These are phyloP conservation scores for Podospora australis DNA, from an alignment of 495 filamentous ascomycete species.

Conservation along the genomic window DNA sequence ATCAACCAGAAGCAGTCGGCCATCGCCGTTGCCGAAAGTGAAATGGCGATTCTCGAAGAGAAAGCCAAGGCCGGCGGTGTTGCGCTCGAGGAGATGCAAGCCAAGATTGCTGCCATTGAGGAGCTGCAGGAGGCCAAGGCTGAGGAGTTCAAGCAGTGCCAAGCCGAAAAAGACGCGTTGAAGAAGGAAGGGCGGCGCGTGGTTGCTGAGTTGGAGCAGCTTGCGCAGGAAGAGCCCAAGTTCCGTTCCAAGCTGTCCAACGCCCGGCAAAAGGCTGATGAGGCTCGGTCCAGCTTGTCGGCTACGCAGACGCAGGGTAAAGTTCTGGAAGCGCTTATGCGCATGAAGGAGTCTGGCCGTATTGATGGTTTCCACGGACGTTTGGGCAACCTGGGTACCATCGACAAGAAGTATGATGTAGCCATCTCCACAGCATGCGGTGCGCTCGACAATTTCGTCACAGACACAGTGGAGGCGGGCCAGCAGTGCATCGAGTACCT, in stretches of 20 bases:
- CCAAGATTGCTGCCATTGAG: conserved; percentile 67
- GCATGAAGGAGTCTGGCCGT: conserved; percentile 89
- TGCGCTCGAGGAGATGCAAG: conserved; percentile 74
- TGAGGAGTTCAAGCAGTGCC: conserved; percentile 67
- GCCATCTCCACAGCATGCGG: conserved; percentile 96
- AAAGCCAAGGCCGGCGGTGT: conserved; percentile 79
- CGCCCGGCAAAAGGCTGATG: conserved; percentile 87
- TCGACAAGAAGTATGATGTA: conserved; percentile 89
- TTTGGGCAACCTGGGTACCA: conserved; percentile 90
- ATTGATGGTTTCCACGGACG: conserved; percentile 96
- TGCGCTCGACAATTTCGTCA: conserved; percentile 87
- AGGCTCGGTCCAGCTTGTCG: conserved; percentile 82
- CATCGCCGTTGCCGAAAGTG: conserved; percentile 89
- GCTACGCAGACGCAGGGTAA: conserved; percentile 88
- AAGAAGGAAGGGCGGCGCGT: conserved; percentile 69
- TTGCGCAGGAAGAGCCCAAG: conserved; percentile 70
- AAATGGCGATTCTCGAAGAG: conserved; percentile 84
- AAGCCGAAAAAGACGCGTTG: conserved; percentile 60
- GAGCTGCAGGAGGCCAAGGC: conserved; percentile 63
- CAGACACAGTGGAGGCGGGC: conserved; percentile 87
- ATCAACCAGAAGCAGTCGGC: conserved; percentile 92
- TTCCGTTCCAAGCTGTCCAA: conserved; percentile 75
- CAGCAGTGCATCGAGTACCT: conserved; percentile 98
- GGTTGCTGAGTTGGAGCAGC: conserved; percentile 62
- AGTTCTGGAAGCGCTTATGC: conserved; percentile 84